phyloP scores from a whole-genome alignment of 805 yeast genomes.

The Cyberlindnera bimundalis region DNA sequence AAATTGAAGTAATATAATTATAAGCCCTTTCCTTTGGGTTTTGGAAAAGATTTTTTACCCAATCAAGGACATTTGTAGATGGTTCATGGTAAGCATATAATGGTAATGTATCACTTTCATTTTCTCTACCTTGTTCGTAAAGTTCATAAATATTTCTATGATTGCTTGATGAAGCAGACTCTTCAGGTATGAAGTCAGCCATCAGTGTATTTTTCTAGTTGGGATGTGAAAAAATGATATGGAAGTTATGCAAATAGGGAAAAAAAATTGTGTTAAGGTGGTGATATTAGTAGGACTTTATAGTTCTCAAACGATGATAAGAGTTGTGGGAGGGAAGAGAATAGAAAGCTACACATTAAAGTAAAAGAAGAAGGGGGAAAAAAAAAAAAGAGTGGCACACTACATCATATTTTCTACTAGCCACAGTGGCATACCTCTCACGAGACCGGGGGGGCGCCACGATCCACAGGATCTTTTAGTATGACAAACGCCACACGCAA shows the following conservation, averaged over 20 bases:
- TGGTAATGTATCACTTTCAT: constrained; percentile 6
- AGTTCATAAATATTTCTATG: constrained; percentile 14
- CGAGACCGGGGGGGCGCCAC: too few species aligned
- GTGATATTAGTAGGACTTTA: not conserved
- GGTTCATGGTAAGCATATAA: constrained; percentile 11
- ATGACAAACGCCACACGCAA: not conserved
- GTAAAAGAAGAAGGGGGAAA: too few species aligned
- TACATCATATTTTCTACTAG: not conserved
- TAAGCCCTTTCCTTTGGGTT: constrained; percentile 28
- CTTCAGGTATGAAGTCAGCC: not conserved
- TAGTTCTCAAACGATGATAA: not conserved
- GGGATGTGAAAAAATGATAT: not conserved
- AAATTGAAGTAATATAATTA: constrained; percentile 56
- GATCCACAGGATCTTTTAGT: not conserved
- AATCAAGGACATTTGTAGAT: constrained; percentile 11
- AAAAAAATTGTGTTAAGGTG: too few species aligned
- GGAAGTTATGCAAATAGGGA: too few species aligned
- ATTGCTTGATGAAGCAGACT: constrained; percentile 9
- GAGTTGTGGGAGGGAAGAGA: not conserved
- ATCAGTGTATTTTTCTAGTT: not conserved
- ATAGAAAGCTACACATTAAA: not conserved
- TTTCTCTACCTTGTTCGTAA: constrained; percentile 14
- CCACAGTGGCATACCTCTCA: constrained; percentile 1
- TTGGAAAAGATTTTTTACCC: constrained; percentile 6
- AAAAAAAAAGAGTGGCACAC: not conserved